A percentile compares a stretch with the other conserved stretches of the same genome.
phyloP scores from a whole-genome alignment of 306 rosid genomes.

The Prunus persica region DNA sequence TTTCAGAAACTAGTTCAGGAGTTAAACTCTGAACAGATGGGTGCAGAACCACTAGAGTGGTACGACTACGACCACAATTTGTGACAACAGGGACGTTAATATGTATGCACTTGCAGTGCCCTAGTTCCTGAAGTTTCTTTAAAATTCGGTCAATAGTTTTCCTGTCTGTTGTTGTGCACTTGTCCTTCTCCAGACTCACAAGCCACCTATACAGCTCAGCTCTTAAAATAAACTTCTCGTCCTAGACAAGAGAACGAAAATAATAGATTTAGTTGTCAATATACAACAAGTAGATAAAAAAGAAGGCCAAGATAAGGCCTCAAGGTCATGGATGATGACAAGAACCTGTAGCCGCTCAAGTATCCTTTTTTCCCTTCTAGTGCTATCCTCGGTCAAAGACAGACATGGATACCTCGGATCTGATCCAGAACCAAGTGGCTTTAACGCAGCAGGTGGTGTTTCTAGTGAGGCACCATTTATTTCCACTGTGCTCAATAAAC shows the following conservation, averaged over 20 bases:
- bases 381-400: conserved; percentile 44
- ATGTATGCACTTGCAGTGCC: conserved; percentile 62
- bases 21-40: conserved; percentile 60
- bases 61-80: conserved; percentile 52
- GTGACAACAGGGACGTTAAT: conserved; percentile 63
- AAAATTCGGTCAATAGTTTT: conserved; percentile 74
- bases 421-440: conserved; percentile 36
- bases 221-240: conserved; percentile 70
- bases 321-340: conserved; percentile 20
- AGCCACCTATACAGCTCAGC: conserved; percentile 75
- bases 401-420: conserved; percentile 44
- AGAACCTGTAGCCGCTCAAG: conserved; percentile 75
- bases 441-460: conserved; percentile 35
- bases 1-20: conserved; percentile 68
- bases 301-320: conserved; percentile 16
- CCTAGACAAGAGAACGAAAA: conserved; percentile 38
- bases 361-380: conserved; percentile 72
- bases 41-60: conserved; percentile 61
- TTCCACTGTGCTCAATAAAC: conserved; percentile 36
- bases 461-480: conserved; percentile 28
- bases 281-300: conserved; percentile 14
- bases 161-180: conserved; percentile 55
- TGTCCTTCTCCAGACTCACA: conserved; percentile 68
- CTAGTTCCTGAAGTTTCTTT: conserved; percentile 61
- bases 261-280: conserved; percentile 4